A percentile compares a stretch with the other conserved stretches of the same genome.
phyloP scores from a whole-genome alignment of 2,329 filamentous ascomycete genomes.

The Sclerotinia nivalis region DNA sequence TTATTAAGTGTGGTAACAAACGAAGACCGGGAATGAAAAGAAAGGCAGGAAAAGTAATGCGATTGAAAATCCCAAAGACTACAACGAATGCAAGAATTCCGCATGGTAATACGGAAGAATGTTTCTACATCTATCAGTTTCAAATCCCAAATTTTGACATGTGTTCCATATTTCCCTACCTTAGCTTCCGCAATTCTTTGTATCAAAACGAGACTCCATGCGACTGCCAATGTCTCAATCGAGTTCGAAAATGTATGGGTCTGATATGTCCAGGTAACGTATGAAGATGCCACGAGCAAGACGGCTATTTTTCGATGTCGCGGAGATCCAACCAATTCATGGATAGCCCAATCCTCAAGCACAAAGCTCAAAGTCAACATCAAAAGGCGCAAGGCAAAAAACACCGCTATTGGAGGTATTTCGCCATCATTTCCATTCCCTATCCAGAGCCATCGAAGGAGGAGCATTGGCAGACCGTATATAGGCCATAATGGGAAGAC shows the following conservation, averaged over 20 bases:
- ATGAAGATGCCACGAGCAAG: conserved; percentile 87
- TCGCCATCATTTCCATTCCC: conserved; percentile 75
- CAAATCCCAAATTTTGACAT: not conserved
- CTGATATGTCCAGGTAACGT: conserved; percentile 98
- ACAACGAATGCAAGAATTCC: conserved; percentile 76
- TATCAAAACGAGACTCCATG: conserved; percentile 91
- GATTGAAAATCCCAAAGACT: conserved; percentile 89
- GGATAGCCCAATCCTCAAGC: conserved; percentile 94
- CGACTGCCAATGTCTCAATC: conserved; percentile 86
- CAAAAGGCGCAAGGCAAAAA: conserved; percentile 82
- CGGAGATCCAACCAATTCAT: conserved; percentile 81
- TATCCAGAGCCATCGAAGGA: conserved; percentile 89
- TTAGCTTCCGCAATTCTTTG: conserved; percentile 79
- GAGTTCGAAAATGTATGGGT: conserved; percentile 98
- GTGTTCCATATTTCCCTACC: conserved; percentile 49
- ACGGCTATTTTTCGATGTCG: conserved; percentile 72
- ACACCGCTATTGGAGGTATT: conserved; percentile 81
- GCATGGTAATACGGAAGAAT: conserved; percentile 73
- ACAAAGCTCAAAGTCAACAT: conserved; percentile 98
- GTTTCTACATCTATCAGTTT: conserved; percentile 53
- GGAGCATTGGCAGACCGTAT: conserved; percentile 90
- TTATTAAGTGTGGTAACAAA: conserved; percentile 80
- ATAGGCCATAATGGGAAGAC: conserved; percentile 95
- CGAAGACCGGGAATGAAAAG: conserved; percentile 79
- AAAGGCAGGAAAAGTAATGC: conserved; percentile 96